Conservation (phyloP, 768 basidiomycete species). For the Myochromella boudieri region DNA sequence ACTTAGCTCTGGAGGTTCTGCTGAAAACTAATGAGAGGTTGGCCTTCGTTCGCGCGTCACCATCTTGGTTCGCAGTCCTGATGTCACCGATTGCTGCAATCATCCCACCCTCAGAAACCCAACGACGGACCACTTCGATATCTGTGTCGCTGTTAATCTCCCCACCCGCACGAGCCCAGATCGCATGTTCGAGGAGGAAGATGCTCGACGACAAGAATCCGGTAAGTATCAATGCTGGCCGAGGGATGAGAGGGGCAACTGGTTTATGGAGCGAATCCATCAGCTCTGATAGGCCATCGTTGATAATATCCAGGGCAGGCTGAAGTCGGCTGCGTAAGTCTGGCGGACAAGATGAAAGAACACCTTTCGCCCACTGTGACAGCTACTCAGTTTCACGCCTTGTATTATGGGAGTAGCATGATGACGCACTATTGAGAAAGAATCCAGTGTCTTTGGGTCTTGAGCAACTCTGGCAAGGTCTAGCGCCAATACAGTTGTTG, state of each 20-base stretch:
- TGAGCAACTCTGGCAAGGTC: constrained; percentile 60
- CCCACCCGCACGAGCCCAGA: constrained; percentile 47
- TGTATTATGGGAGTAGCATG: not conserved
- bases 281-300: constrained; percentile 40
- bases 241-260: constrained; percentile 47
- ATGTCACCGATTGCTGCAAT: constrained; percentile 38
- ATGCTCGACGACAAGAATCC: constrained; percentile 53
- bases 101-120: constrained; percentile 44
- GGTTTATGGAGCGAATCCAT: constrained; percentile 36
- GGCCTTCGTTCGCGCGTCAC: constrained; percentile 21
- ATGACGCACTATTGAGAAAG: constrained; percentile 50
- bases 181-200: constrained; percentile 67
- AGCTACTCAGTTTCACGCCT: not conserved
- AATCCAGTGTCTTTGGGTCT: constrained; percentile 39
- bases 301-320: constrained; percentile 31
- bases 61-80: constrained; percentile 24
- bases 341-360: constrained; percentile 42
- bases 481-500: constrained; percentile 63
- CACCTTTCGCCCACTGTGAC: constrained; percentile 50
- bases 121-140: constrained; percentile 51
- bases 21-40: constrained; percentile 39
- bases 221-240: constrained; percentile 58
- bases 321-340: constrained; percentile 27
- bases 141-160: constrained; percentile 39
- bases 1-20: constrained; percentile 17